phyloP scores from a whole-genome alignment of 352 stramenopile genomes.

The Lagenidium sp. region DNA sequence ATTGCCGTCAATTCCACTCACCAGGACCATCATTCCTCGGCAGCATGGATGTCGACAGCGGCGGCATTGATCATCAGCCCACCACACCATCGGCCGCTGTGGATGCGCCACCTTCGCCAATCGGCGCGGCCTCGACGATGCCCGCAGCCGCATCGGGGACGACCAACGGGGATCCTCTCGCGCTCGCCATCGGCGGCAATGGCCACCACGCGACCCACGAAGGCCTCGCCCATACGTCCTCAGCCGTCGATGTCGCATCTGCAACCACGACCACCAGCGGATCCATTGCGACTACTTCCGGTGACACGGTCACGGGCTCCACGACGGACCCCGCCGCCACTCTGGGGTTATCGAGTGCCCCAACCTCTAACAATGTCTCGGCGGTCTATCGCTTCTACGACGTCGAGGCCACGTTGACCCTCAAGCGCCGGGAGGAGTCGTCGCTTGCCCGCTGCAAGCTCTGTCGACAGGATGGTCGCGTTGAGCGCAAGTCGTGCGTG shows the following conservation, averaged over 20 bases:
- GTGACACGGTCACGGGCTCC: background rate
- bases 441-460: slow-evolving; percentile 59
- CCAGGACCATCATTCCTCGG: slow-evolving; percentile 13
- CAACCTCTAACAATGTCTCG: slow-evolving; percentile 24
- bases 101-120: background rate
- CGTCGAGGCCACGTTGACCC: slow-evolving; percentile 40
- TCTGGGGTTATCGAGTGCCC: too few species aligned
- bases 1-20: background rate
- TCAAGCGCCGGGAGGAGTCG: slow-evolving; percentile 68
- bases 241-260: background rate
- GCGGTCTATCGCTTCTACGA: slow-evolving; percentile 79
- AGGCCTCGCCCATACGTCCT: background rate
- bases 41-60: background rate
- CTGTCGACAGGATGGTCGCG: slow-evolving; percentile 43
- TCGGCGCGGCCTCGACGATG: too few species aligned
- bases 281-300: background rate
- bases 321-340: slow-evolving; percentile 1
- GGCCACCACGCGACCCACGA: slow-evolving; percentile 6
- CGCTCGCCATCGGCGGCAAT: slow-evolving; percentile 6
- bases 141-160: too few species aligned
- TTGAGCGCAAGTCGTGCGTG: slow-evolving; percentile 58
- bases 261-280: background rate
- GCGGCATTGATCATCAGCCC: background rate
- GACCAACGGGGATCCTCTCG: slow-evolving; percentile 2
- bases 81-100: background rate